Base-by-base conservation (phyloP, 805 yeast genomes). In the Candida boleticola region DNA sequence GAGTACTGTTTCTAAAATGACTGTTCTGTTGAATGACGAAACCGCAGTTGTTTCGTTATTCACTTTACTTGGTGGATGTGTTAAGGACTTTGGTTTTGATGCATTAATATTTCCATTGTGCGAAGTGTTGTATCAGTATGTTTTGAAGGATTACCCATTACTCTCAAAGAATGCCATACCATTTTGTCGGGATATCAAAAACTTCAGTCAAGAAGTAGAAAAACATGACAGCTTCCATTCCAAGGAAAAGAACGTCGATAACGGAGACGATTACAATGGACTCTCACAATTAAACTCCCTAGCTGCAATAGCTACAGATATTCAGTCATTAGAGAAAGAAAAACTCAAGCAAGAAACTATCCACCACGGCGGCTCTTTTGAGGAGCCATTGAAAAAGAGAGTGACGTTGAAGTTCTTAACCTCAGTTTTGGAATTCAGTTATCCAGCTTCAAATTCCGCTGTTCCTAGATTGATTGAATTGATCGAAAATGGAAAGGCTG, bases 71-170 rank as follows among this genome's bases (percentile, higher is more conserved):
- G 95, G 93, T 2, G 82, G 84, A 7, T 76, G 88, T 46, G 74
- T 84, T 29, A 82, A 80, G 47, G 95, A 87, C 60, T 87, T 82
- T 64, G 95, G 95, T 1, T 87, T 87, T 57, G 89, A 88, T 53
- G 57, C 73, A 2, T 71, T 82, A n/a, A 63, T 85, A 43, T 73
- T 73, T 44, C 82, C 85, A 2, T 59, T 88, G 21, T 76, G 86
- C 47, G 92, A 85, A 49, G 72, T 85, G 2, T 77, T 84, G 51
- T 83, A 82, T 55, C 80, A 76, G 40, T 63, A 77, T 22, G 69
- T 85, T 4, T 55, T 80, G 30, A 70, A 70, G 33, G 89, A 83
- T 47, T 85, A 82, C 54, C 92, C 93, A 7, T 58, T 84, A 42
- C 69, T 79, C 3, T 68, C 79, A n/a, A 75, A 67, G 55, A 55